Percentiles rank a stretch among this genome's conserved stretches.
These are phyloP conservation scores for Cryptosporidium baileyi DNA, from an alignment of 169 alveolate species.

Conservation along the genomic window DNA sequence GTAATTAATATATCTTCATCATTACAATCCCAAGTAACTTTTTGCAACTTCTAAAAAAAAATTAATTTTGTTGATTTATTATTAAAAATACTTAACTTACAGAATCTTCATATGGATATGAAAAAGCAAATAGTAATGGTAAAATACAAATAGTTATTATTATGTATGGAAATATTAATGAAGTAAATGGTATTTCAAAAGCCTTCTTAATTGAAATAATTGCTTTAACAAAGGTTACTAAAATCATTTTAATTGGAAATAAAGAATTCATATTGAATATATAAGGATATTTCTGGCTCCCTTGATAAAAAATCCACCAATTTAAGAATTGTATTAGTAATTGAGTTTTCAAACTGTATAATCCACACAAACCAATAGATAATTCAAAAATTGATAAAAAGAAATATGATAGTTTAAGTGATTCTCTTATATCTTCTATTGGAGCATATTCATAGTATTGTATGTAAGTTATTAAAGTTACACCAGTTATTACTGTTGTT, in stretches of 20 bases:
- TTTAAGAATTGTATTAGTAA: background rate
- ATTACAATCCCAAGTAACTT: slow-evolving; percentile 37
- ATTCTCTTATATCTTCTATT: slow-evolving; percentile 30
- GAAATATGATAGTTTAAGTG: slow-evolving; percentile 13
- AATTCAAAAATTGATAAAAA: slow-evolving; percentile 19
- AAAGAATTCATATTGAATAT: slow-evolving; percentile 44
- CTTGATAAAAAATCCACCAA: slow-evolving; percentile 65
- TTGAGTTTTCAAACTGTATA: slow-evolving; percentile 5
- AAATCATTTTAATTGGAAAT: slow-evolving; percentile 38
- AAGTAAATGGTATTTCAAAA: background rate
- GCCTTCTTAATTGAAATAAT: slow-evolving; percentile 14
- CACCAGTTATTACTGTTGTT: background rate
- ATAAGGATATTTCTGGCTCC: slow-evolving; percentile 29
- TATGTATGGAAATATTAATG: slow-evolving; percentile 50
- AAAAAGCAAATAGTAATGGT: slow-evolving; percentile 59
- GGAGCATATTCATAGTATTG: slow-evolving; percentile 44
- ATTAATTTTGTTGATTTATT: background rate
- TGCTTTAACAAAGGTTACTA: slow-evolving; percentile 33
- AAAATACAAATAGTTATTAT: slow-evolving; percentile 17
- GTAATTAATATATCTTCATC: slow-evolving; percentile 23
- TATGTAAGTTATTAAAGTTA: slow-evolving; percentile 11
- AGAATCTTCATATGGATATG: slow-evolving; percentile 65
- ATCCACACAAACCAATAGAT: slow-evolving; percentile 14
- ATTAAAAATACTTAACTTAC: slow-evolving; percentile 29
- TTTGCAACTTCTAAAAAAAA: background rate